Evolutionary conservation across 2,329 filamentous ascomycete species (phyloP), one percentile per base, ranked within the genome.

Genomic region (Pseudocercospora ulei): DNA sequence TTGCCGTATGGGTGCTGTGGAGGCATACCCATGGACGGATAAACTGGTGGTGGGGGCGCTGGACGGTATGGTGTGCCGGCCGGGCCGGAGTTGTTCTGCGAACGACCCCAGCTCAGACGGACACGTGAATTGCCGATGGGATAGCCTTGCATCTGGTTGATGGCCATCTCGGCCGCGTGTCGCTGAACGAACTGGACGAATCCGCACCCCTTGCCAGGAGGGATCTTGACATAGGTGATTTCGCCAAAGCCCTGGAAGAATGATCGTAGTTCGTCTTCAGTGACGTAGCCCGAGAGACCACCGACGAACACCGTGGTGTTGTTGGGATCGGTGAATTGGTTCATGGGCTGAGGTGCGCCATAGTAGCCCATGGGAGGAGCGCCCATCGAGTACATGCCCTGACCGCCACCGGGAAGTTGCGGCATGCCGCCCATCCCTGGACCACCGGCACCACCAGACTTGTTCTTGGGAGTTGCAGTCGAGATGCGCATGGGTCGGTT

Each of bases 81-180:
- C 38, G 79, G 79, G 41, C 90, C 90, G 47, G 88, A 96, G 73
- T 98, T 98, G 77, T 96, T 98, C 73, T 98, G 90, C 39, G 83
- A 92, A 50, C 90, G 83, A 49, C 90, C 90, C 90, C 90, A 98
- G 62, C 85, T 94, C 52, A 98, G 75, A 57, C 90, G 86, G 44
- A 98, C 90, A 51, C 90, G 86, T 30, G 88, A 96, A 73, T 98
- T 98, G 39, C 90, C 90, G 57, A 98, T 98, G 14, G 90, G 90
- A 63, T 98, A 98, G 46, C 90, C 90, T 68, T 98, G 90, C 90
- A 98, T 98, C 68, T 98, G 90, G 69, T 98, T 98, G 75, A 98
- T 98, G 53, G 90, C 90, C 90, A 98, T 98, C 70, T 98, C 90
- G 8, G 90, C 90, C 37, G 90, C 90, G 59, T 98, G 90, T 52